Evolutionary conservation across 257 asterid species (phyloP).

Genomic region (Solanum clarkiae): DNA sequence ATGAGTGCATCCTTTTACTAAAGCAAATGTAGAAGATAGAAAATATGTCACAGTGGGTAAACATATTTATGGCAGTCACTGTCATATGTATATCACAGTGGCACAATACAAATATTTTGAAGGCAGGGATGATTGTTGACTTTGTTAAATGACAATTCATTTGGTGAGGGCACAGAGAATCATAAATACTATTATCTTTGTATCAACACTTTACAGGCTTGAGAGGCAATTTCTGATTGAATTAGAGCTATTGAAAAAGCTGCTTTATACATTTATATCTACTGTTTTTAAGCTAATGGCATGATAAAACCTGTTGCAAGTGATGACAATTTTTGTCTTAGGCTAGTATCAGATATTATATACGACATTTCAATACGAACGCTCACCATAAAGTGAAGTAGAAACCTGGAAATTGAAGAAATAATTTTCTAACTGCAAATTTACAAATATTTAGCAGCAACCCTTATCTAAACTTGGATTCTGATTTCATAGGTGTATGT

Average conservation of each 20-base stretch:
- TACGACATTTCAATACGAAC: neutral
- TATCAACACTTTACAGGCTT: neutral
- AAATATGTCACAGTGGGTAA: neutral
- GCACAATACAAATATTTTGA: neutral
- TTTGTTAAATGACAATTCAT: neutral
- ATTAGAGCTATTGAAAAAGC: neutral
- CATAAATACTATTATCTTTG: neutral
- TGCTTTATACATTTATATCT: neutral
- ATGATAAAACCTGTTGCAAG: neutral
- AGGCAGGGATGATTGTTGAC: neutral
- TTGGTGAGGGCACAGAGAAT: neutral
- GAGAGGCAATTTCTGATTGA: neutral
- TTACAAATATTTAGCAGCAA: neutral
- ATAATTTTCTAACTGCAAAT: neutral
- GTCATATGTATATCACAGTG: neutral
- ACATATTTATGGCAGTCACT: neutral
- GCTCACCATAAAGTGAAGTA: neutral
- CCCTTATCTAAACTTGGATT: neutral
- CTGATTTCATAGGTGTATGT: slow-evolving; percentile 4
- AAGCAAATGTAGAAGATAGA: neutral
- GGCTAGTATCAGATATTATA: neutral
- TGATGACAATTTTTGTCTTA: neutral
- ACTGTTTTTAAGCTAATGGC: neutral
- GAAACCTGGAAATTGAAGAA: neutral
- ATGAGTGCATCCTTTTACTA: neutral